Conservation (phyloP, 2,329 filamentous ascomycete genomes). For the Sphaerulina musiva region DNA sequence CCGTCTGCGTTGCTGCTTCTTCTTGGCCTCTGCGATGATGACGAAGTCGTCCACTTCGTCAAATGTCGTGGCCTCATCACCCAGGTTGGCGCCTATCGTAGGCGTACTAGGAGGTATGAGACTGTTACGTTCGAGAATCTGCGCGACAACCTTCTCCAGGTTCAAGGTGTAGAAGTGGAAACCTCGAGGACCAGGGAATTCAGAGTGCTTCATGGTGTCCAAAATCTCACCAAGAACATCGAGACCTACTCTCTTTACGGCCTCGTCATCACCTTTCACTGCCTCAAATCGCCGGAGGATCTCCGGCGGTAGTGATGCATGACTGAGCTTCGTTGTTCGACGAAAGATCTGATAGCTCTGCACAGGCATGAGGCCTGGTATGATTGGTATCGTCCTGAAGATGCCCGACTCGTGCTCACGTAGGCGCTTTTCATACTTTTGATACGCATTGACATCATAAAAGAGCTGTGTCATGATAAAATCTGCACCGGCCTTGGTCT, state of each 20-base stretch:
- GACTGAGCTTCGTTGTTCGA: slow-evolving; percentile 87
- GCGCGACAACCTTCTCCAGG: slow-evolving; percentile 88
- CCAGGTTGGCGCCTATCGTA: slow-evolving; percentile 36
- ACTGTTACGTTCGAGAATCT: slow-evolving; percentile 79
- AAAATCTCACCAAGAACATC: slow-evolving; percentile 81
- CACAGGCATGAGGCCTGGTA: slow-evolving; percentile 94
- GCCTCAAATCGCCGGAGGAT: slow-evolving; percentile 65
- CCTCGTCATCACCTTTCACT: slow-evolving; percentile 72
- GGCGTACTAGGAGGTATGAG: slow-evolving; percentile 59
- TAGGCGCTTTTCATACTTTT: slow-evolving; percentile 68
- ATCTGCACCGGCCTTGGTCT: slow-evolving; percentile 83
- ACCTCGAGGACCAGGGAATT: slow-evolving; percentile 56
- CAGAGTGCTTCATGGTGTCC: slow-evolving; percentile 63
- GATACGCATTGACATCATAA: slow-evolving; percentile 81
- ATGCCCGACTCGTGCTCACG: slow-evolving; percentile 74
- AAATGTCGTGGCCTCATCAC: slow-evolving; percentile 33
- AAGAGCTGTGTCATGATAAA: slow-evolving; percentile 99
- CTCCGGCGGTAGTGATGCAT: slow-evolving; percentile 68
- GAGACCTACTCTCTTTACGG: slow-evolving; percentile 71
- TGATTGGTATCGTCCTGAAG: slow-evolving; percentile 81
- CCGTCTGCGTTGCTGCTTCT: slow-evolving; percentile 47
- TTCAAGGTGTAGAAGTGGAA: slow-evolving; percentile 99
- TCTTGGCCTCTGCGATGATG: slow-evolving; percentile 46
- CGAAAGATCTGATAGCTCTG: slow-evolving; percentile 96
- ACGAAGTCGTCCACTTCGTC: slow-evolving; percentile 33